Evolutionary conservation across 2,329 filamentous ascomycete species (phyloP).

Genomic region (Pseudogymnoascus sp.): DNA sequence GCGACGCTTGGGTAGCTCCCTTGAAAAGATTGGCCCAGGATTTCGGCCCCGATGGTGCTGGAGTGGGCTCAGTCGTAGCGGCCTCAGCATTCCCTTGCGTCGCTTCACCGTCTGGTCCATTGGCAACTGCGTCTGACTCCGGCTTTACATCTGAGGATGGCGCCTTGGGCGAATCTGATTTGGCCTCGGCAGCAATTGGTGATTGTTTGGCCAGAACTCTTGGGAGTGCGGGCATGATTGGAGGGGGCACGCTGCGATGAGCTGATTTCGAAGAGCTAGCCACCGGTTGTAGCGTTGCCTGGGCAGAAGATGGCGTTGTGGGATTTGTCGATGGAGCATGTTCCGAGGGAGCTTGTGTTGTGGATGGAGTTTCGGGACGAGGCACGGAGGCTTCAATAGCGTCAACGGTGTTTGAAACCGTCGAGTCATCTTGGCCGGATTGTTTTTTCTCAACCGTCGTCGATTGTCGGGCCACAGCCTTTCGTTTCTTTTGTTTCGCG

Average conservation of each 20-base stretch:
- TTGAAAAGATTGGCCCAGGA: constrained; percentile 64
- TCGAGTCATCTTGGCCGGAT: neutral
- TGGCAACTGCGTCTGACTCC: neutral
- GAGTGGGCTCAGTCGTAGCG: constrained; percentile 17
- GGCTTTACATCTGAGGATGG: neutral
- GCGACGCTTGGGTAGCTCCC: constrained; percentile 33
- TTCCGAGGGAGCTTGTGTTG: constrained; percentile 33
- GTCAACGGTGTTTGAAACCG: neutral
- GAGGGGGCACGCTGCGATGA: neutral
- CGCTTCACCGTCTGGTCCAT: neutral
- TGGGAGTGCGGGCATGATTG: constrained; percentile 27
- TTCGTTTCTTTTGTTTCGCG: constrained; percentile 31
- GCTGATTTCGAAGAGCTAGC: constrained; percentile 15
- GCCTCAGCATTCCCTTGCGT: constrained; percentile 12
- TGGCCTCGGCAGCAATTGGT: constrained; percentile 27
- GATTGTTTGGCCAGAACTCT: constrained; percentile 25
- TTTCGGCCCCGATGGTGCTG: constrained; percentile 40
- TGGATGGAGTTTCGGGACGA: constrained; percentile 40
- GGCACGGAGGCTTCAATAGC: constrained; percentile 32
- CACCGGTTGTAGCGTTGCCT: constrained; percentile 13
- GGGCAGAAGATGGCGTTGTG: constrained; percentile 45
- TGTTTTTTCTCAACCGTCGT: neutral
- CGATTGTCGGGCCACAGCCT: neutral
- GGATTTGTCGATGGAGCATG: constrained; percentile 34
- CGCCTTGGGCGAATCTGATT: constrained; percentile 10